Percentiles rank a stretch among this genome's conserved stretches.
phyloP scores from a whole-genome alignment of 2,329 filamentous ascomycete species.

The Eutypella sp. region DNA sequence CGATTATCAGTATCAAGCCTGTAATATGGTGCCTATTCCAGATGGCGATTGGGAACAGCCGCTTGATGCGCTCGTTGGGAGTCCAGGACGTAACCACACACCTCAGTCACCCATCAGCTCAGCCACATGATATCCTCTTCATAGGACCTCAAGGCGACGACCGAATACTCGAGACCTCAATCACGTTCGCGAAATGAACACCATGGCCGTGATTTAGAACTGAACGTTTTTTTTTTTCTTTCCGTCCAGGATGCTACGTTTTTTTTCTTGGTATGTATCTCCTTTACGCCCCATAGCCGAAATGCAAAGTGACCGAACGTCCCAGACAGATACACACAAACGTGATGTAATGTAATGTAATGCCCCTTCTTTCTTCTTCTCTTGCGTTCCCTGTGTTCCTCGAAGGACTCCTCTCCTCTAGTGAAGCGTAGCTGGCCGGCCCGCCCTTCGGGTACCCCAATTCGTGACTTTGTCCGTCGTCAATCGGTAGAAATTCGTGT shows the following conservation, averaged over 20 bases:
- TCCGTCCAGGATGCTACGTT: constrained; percentile 46
- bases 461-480: constrained; percentile 23
- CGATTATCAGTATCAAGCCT: no score
- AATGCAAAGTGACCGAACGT: constrained; percentile 48
- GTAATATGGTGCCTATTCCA: no score
- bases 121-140: no score
- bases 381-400: no score
- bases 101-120: no score
- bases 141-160: background rate
- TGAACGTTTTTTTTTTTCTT: constrained; percentile 28
- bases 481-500: constrained; percentile 17
- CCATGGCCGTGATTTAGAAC: constrained; percentile 14
- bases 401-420: constrained; percentile 8
- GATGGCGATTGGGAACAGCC: no score
- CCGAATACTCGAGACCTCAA: background rate
- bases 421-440: constrained; percentile 17
- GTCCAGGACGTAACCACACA: no score
- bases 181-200: background rate
- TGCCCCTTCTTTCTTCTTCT: no score
- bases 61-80: no score
- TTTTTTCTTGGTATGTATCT: constrained; percentile 46
- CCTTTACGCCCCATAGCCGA: constrained; percentile 50
- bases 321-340: no score
- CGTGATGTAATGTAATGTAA: no score
- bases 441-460: constrained; percentile 20